Base-by-base conservation (phyloP, 2,329 filamentous ascomycete genomes). In the Cercospora nicotianae region DNA sequence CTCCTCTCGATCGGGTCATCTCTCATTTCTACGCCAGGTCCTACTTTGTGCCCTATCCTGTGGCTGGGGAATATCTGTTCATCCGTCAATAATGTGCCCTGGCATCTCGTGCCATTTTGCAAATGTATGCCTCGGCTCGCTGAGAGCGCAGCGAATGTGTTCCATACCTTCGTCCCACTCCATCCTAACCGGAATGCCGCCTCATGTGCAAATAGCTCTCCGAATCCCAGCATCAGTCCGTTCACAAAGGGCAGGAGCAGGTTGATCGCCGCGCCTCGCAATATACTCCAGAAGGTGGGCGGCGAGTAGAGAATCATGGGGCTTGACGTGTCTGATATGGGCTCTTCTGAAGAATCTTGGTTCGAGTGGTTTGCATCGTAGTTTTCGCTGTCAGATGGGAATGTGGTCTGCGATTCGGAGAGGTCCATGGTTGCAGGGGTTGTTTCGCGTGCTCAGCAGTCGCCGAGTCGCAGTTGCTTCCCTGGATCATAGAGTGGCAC, bases 191-290 rank as follows among this genome's bases (percentile, higher is more conserved):
- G 85, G 78, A 94, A 99, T 1, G 95, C 95, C 61, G 92, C 90
- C 83, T 99, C 95, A 78, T 99, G 95, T 64, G 95, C 95, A 80
- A 99, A 94, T 62, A 99, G 82, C 82, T 99, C 95, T 73, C 95
- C 95, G 77, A 99, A 97, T 2, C 95, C 95, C 76, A 99, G 82
- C 95, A 99, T 99, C 84, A 99, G 87, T 58, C 95, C 95, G 81
- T 99, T 99, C 77, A 99, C 88, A 76, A 99, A 99, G 0, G 95
- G 95, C 20, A 99, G 82, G 1, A 99, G 76, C n/a, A 99, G 84
- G 79, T 99, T 99, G 81, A 99, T 99, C 5, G 94, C 93, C 16
- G 93, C 92, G 42, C 95, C 93, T 65, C 94, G 89, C 64, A 97
- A 73, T 70, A 99, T 80, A 9, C 91, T 89, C 92, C 92, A 97